These are phyloP conservation scores for Ophiocordyceps camponoti-rufipedis DNA, from an alignment of 2,329 filamentous ascomycete genomes.

Conservation along the genomic window DNA sequence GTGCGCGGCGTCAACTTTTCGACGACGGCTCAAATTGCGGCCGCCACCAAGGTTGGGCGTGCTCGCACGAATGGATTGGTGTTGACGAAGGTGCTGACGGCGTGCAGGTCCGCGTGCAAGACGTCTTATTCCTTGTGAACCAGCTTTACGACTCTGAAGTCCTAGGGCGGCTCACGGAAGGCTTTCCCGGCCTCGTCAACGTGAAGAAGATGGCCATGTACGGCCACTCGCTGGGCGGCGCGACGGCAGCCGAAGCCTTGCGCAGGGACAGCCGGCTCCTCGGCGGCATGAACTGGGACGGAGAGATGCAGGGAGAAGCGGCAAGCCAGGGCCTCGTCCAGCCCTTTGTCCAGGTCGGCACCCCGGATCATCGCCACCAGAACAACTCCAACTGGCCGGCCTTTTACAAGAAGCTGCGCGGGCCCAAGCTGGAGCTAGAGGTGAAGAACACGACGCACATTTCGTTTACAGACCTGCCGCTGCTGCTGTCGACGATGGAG, in stretches of 20 bases:
- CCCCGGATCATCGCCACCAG: slow-evolving; percentile 6
- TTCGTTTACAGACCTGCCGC: slow-evolving; percentile 6
- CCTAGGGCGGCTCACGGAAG: slow-evolving; percentile 1
- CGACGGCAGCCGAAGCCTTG: slow-evolving; percentile 12
- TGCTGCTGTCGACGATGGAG: slow-evolving; percentile 1
- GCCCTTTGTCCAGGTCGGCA: slow-evolving; percentile 7
- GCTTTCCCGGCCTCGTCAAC: slow-evolving; percentile 1
- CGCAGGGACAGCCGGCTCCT: slow-evolving; percentile 12
- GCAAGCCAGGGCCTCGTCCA: slow-evolving; percentile 5
- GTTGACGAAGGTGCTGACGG: background rate
- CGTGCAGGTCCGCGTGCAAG: slow-evolving; percentile 12
- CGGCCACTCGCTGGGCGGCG: slow-evolving; percentile 18
- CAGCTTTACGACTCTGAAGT: slow-evolving; percentile 7
- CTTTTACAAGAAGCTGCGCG: slow-evolving; percentile 3
- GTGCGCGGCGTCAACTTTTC: slow-evolving; percentile 6
- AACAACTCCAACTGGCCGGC: slow-evolving; percentile 4
- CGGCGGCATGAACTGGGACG: slow-evolving; percentile 19
- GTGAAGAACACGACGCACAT: slow-evolving; percentile 6
- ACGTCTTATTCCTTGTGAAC: slow-evolving; percentile 16
- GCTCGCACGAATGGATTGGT: background rate
- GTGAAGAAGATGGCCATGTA: slow-evolving; percentile 9
- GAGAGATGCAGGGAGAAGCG: slow-evolving; percentile 9
- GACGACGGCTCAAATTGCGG: background rate
- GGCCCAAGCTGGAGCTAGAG: slow-evolving; percentile 3
- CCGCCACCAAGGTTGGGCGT: background rate